These are phyloP conservation scores for Podosphaera xanthii DNA, from an alignment of 2,329 filamentous ascomycete species.

Conservation along the genomic window DNA sequence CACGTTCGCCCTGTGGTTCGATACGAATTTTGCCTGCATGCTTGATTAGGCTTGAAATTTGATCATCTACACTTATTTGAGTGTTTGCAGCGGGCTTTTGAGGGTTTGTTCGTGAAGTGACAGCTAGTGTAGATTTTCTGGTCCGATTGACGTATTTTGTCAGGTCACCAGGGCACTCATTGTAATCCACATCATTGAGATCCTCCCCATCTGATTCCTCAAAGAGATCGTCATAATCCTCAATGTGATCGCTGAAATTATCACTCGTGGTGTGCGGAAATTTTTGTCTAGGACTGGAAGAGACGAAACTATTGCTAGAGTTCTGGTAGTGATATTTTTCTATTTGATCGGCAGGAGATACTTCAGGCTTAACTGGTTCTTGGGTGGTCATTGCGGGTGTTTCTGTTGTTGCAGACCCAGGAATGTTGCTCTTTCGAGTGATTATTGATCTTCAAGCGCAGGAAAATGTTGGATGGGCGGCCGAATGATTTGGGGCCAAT, in stretches of 20 bases:
- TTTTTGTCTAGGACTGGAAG: no score
- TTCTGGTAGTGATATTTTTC: no score
- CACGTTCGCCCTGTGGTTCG: constrained; percentile 34
- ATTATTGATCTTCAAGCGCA: no score
- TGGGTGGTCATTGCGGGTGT: no score
- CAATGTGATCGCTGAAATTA: constrained; percentile 16
- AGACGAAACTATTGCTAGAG: no score
- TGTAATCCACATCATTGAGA: constrained; percentile 31
- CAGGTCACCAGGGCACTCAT: constrained; percentile 39
- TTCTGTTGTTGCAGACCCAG: no score
- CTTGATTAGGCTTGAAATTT: constrained; percentile 61
- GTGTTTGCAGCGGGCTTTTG: constrained; percentile 67
- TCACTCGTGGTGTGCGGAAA: no score
- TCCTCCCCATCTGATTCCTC: constrained; percentile 41
- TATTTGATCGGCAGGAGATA: no score
- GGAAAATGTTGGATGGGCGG: no score
- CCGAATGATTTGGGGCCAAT: no score
- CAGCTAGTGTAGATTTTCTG: constrained; percentile 34
- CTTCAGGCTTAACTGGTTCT: no score
- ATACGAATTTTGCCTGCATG: constrained; percentile 73
- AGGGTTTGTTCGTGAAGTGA: constrained; percentile 44
- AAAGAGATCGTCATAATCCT: constrained; percentile 23
- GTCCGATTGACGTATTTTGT: constrained; percentile 76
- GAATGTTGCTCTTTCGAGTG: no score
- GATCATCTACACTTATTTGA: constrained; percentile 59